Evolutionary conservation across 2,329 filamentous ascomycete genomes (phyloP).

Genomic region (Fusarium tanahbumbuense): DNA sequence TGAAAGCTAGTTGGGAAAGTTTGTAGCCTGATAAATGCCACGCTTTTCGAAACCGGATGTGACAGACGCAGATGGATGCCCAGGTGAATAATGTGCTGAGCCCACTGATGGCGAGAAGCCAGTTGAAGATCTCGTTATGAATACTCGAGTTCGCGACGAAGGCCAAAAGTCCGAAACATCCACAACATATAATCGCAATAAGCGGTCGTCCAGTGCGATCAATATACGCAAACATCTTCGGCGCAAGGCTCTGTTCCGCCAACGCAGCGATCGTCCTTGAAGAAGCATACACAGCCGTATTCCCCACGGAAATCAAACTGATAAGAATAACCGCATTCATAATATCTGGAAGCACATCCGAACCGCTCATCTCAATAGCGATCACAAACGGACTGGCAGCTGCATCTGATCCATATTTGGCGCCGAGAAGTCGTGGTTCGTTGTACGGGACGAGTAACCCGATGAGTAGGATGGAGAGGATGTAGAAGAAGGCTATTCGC

Average conservation of each 20-base stretch:
- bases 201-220: constrained; percentile 84
- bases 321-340: constrained; percentile 97
- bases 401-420: constrained; percentile 68
- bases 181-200: constrained; percentile 75
- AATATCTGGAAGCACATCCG: constrained; percentile 80
- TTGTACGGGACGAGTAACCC: constrained; percentile 83
- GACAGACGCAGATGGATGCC: constrained; percentile 84
- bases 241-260: constrained; percentile 72
- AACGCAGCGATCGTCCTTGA: constrained; percentile 64
- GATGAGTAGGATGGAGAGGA: constrained; percentile 82
- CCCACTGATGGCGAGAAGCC: constrained; percentile 82
- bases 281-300: constrained; percentile 89
- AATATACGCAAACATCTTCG: constrained; percentile 79
- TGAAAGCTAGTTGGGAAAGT: constrained; percentile 82
- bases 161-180: constrained; percentile 75
- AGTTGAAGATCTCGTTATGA: constrained; percentile 75
- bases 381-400: constrained; percentile 92
- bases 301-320: constrained; percentile 90
- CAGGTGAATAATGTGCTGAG: constrained; percentile 81
- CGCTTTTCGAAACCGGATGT: constrained; percentile 87
- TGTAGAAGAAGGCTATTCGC: constrained; percentile 90
- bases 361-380: constrained; percentile 85
- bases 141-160: constrained; percentile 75
- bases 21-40: constrained; percentile 76
- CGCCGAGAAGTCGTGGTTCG: constrained; percentile 70